phyloP scores from a whole-genome alignment of 257 asterid species.

The Salvia splendens region DNA sequence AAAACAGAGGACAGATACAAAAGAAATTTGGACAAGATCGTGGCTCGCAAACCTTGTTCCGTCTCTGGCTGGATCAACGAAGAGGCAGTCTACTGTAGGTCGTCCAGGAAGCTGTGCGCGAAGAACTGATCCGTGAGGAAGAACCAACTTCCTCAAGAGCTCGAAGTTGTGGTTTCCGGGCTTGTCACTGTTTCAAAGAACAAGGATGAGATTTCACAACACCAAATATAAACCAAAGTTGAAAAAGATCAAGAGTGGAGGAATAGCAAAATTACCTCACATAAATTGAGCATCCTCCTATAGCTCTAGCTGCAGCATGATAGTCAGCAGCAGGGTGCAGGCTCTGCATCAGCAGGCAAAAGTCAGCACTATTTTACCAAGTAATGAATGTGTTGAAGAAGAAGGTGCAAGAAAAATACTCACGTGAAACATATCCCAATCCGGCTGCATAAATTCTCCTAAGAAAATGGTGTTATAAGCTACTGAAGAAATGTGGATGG shows the following conservation, averaged over 20 bases:
- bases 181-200: slow-evolving; percentile 57
- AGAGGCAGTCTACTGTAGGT: slow-evolving; percentile 85
- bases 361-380: slow-evolving; percentile 5
- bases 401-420: slow-evolving; percentile 29
- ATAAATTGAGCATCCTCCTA: slow-evolving; percentile 74
- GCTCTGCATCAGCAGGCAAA: slow-evolving; percentile 49
- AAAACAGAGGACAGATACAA: not conserved
- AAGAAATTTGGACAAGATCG: not conserved
- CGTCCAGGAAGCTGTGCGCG: slow-evolving; percentile 89
- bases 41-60: slow-evolving; percentile 61
- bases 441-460: slow-evolving; percentile 93
- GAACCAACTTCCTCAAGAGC: slow-evolving; percentile 81
- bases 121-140: slow-evolving; percentile 92
- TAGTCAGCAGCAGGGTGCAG: slow-evolving; percentile 89
- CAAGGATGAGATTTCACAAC: slow-evolving; percentile 15
- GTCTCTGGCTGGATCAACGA: slow-evolving; percentile 91
- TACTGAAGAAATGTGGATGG: slow-evolving; percentile 85
- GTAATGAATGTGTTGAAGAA: no score
- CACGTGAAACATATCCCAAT: slow-evolving; percentile 99
- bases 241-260: not conserved
- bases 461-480: slow-evolving; percentile 82
- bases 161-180: slow-evolving; percentile 91
- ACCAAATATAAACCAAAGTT: not conserved
- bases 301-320: slow-evolving; percentile 97
- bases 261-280: slow-evolving; percentile 59